Evolutionary conservation across 139 green algal species (phyloP), one percentile per base, ranked within the genome.

Genomic region (Asterochloris sp.): DNA sequence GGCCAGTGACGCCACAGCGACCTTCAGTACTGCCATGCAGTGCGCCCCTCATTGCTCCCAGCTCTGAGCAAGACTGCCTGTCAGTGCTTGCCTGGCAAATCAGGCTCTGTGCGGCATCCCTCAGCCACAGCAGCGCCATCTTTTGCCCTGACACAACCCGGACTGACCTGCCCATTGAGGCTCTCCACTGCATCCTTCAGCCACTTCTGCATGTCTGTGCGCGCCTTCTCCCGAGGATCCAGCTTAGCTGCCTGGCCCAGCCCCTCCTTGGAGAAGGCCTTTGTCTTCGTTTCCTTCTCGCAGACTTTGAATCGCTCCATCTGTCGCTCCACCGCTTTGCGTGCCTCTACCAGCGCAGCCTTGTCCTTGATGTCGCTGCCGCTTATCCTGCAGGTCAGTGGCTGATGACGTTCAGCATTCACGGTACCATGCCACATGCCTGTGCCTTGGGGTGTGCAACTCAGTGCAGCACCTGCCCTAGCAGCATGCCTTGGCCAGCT

Each of bases 271-370:
- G 82, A 93, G 86, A 98, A 98, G 4, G 92, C 92, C 83, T 99
- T 99, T 54, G 94, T 98, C 85, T 99, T 99, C 17, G 94, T 93
- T 85, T 99, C 97, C 84, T 97, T 97, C 84, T 99, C 97, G 78
- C 92, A 94, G 29, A 88, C 90, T 83, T 99, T 99, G 88, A 99
- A 99, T 11, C 91, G 83, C 86, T 99, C 97, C 97, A 99, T 99
- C 81, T 98, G 91, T 68, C 92, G 88, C 86, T 99, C 97, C 61
- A 99, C 98, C 23, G 89, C 84, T 74, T 96, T 96, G 26, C 97
- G 85, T 0, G 95, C 92, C 29, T 98, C 93, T 63, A 90, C 68
- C 26, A 98, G 83, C 21, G 87, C 86, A 78, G 90, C 91, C 83
- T 99, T 99, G 94, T 99, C 97, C 86, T 99, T 99, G 83, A 99